These are phyloP conservation scores for Wickerhamiella musiphila DNA, from an alignment of 805 yeast genomes.

Conservation along the genomic window DNA sequence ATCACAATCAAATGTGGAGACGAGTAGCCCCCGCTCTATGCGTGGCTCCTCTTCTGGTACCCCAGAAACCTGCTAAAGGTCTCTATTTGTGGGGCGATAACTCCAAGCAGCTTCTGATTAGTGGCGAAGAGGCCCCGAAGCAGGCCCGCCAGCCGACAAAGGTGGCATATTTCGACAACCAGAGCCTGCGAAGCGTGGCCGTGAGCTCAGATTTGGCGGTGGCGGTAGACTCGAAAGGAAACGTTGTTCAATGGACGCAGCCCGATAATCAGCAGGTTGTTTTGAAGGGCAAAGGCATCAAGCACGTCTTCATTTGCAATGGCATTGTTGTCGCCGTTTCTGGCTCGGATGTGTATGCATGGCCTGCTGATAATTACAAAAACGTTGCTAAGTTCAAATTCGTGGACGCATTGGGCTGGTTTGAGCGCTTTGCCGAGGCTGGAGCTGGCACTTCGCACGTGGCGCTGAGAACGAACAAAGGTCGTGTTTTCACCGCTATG, in stretches of 20 bases:
- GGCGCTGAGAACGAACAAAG: constrained; percentile 39
- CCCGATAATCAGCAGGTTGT: constrained; percentile 22
- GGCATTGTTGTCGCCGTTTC: constrained; percentile 27
- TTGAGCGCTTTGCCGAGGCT: constrained; percentile 37
- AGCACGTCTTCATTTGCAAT: constrained; percentile 31
- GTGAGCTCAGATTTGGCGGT: constrained; percentile 29
- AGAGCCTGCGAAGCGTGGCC: constrained; percentile 37
- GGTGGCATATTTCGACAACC: constrained; percentile 44
- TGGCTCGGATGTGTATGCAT: constrained; percentile 18
- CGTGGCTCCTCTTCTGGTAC: too few species aligned
- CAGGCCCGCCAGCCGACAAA: constrained; percentile 18
- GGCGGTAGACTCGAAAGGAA: constrained; percentile 53
- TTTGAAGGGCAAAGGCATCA: constrained; percentile 31
- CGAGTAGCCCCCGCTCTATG: too few species aligned
- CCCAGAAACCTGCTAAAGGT: constrained; percentile 21
- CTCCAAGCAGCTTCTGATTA: constrained; percentile 22
- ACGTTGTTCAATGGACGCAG: constrained; percentile 48
- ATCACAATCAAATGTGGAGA: too few species aligned
- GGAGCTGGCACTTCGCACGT: constrained; percentile 53
- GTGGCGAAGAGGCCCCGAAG: constrained; percentile 4
- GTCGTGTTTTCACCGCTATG: constrained; percentile 44
- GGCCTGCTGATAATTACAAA: constrained; percentile 5
- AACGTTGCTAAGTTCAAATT: constrained; percentile 2
- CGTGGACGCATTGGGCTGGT: constrained; percentile 17
- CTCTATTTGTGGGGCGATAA: constrained; percentile 51